A percentile compares a stretch with the other conserved stretches of the same genome.
Conservation (phyloP, 495 filamentous ascomycete species). For the Penicillium salamii region DNA sequence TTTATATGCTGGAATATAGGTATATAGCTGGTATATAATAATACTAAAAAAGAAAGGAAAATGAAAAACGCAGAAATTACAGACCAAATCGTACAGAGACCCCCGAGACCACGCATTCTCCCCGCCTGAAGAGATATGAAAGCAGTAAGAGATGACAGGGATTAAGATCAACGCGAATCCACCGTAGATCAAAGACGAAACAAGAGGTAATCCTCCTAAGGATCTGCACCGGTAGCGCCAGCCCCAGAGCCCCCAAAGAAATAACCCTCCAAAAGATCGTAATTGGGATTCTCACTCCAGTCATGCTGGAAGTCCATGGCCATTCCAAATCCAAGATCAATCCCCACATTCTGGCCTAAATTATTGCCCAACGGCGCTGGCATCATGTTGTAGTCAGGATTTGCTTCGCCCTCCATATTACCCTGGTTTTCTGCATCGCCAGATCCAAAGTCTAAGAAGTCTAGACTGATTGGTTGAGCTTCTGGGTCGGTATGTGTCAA, state of each 20-base stretch:
- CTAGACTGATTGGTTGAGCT: slow-evolving; percentile 33
- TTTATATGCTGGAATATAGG: slow-evolving; percentile 1
- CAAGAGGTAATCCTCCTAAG: slow-evolving; percentile 10
- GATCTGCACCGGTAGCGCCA: slow-evolving; percentile 29
- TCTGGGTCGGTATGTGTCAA: slow-evolving; percentile 26
- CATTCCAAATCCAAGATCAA: slow-evolving; percentile 74
- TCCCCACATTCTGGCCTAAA: slow-evolving; percentile 46
- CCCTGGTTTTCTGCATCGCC: slow-evolving; percentile 24
- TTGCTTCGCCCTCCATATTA: slow-evolving; percentile 27
- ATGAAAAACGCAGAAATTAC: not conserved
- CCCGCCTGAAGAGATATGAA: not conserved
- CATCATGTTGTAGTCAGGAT: slow-evolving; percentile 29
- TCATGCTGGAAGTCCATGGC: slow-evolving; percentile 74
- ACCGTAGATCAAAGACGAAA: not conserved
- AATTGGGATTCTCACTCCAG: slow-evolving; percentile 71
- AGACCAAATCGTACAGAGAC: slow-evolving; percentile 4
- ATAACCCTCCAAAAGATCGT: slow-evolving; percentile 88
- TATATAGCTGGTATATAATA: slow-evolving; percentile 3
- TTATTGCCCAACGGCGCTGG: slow-evolving; percentile 28
- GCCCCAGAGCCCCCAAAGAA: slow-evolving; percentile 69
- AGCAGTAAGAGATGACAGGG: not conserved
- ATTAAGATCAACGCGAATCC: slow-evolving; percentile 1
- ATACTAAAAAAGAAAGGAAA: not conserved
- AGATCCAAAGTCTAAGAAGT: slow-evolving; percentile 41
- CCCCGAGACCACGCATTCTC: slow-evolving; percentile 8